Evolutionary conservation across 176 grass and related monocot species (phyloP), one percentile per base, ranked within the genome.

Genomic region (Oryza rufipogon): DNA sequence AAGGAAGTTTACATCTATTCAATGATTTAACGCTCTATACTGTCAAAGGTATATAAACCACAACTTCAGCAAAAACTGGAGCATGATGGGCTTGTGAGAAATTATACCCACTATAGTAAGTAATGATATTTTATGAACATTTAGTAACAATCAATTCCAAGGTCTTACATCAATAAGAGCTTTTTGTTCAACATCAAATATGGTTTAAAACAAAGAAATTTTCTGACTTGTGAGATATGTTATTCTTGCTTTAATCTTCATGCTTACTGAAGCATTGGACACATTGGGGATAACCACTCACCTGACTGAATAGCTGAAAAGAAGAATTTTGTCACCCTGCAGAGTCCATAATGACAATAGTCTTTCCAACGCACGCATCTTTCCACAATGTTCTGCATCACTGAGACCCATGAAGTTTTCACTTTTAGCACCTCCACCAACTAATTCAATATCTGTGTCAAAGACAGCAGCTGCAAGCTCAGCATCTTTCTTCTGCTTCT

Each of bases 281-380:
- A 77, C 28, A 60, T 58, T 28, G 25, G 23, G 33, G 64, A 73
- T 69, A 12, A 77, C 47, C 17, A 22, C 56, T 51, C 64, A 97
- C 95, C 95, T 95, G 89, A 98, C 96, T 85, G 96, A 98, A 80
- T 95, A 95, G 81, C 96, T 98, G 87, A 98, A 98, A 63, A 98
- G 85, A 84, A 98, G 96, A 88, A 93, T 93, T 82, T 95, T 95
- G 77, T 98, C 96, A 38, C 96, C 93, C 58, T 93, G 87, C 19
- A 82, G 73, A 68, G 82, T 88, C 96, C 96, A 98, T 51, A 91
- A 19, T 71, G 87, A 85, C 58, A 98, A 73, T 69, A 98, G 80
- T 79, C 90, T 93, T 72, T 98, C 92, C 72, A 98, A 80, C 56
- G 96, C 87, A 67, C 83, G 82, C 96, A 98, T 95, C 86, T 98